These are phyloP conservation scores for Bolboschoenoplectus hybrid DNA, from an alignment of 202 grass and related monocot genomes.

Conservation along the genomic window DNA sequence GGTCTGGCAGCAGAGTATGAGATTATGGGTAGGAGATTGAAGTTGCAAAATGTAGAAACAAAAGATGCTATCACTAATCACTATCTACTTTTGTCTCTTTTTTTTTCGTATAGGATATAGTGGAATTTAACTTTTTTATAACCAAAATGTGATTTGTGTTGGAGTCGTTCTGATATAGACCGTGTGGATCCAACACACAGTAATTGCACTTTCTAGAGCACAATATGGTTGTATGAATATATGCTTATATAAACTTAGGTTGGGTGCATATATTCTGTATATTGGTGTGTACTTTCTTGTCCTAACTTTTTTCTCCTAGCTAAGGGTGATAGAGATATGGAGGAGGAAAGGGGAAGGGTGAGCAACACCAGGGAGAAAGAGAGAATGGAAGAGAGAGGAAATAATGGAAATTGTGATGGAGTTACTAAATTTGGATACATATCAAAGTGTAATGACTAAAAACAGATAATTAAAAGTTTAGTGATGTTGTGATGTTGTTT, in stretches of 20 bases:
- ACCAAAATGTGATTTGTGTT: not conserved
- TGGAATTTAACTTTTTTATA: not conserved
- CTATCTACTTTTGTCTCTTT: not conserved
- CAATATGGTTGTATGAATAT: not conserved
- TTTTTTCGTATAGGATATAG: not conserved
- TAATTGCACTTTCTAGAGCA: too few relatives aligned
- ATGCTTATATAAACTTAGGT: conserved; percentile 7
- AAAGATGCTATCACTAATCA: not conserved
- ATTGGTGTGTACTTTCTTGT: not conserved
- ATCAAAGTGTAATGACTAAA: not conserved
- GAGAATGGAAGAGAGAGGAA: not conserved
- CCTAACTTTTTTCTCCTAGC: not conserved
- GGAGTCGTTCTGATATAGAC: not conserved
- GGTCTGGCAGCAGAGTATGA: not conserved
- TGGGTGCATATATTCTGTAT: not conserved
- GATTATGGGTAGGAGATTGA: not conserved
- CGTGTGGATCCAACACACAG: not conserved
- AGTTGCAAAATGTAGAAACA: not conserved
- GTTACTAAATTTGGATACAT: not conserved
- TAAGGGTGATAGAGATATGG: not conserved
- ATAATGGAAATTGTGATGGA: conserved; percentile 3
- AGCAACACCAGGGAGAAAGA: not conserved
- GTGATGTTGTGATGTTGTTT: not conserved
- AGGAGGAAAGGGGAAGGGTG: not conserved
- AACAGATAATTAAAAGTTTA: not conserved